Evolutionary conservation across 2,329 filamentous ascomycete genomes (phyloP).

Genomic region (Moelleriella libera): DNA sequence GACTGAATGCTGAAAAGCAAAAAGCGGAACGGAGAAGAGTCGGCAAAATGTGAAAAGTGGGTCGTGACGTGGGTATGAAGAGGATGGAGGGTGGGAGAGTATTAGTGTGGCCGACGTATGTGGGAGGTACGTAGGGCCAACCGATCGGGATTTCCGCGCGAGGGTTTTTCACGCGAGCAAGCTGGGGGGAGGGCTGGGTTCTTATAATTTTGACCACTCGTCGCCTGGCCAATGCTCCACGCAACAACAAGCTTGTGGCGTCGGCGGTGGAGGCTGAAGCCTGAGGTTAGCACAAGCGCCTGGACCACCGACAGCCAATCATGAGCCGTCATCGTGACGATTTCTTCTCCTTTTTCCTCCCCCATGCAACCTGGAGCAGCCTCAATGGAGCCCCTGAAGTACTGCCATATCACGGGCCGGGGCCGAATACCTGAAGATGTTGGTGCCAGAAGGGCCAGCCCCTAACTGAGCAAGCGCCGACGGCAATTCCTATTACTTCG

Average conservation of each 20-base stretch:
- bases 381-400: slow-evolving; percentile 23
- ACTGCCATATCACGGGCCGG: slow-evolving; percentile 16
- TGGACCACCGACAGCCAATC: slow-evolving; percentile 22
- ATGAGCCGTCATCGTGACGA: slow-evolving; percentile 11
- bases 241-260: slow-evolving; percentile 30
- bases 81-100: slow-evolving; percentile 13
- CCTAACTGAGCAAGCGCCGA: background rate
- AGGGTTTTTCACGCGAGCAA: slow-evolving; percentile 31
- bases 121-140: slow-evolving; percentile 35
- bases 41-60: slow-evolving; percentile 11
- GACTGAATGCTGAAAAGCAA: slow-evolving; percentile 2
- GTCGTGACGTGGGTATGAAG: slow-evolving; percentile 14
- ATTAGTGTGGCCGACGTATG: slow-evolving; percentile 28
- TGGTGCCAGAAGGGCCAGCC: background rate
- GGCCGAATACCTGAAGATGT: slow-evolving; percentile 7
- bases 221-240: slow-evolving; percentile 24
- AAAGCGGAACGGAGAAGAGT: slow-evolving; percentile 9
- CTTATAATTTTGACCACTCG: slow-evolving; percentile 39
- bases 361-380: slow-evolving; percentile 17
- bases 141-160: slow-evolving; percentile 41
- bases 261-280: slow-evolving; percentile 23
- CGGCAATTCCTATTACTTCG: background rate
- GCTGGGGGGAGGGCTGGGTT: slow-evolving; percentile 37
- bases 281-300: slow-evolving; percentile 21
- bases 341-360: slow-evolving; percentile 24